A percentile compares a stretch with the other conserved stretches of the same genome.
These are phyloP conservation scores for Entomophthora muscae DNA, from an alignment of 371 early-diverging fungal genomes.

Conservation along the genomic window DNA sequence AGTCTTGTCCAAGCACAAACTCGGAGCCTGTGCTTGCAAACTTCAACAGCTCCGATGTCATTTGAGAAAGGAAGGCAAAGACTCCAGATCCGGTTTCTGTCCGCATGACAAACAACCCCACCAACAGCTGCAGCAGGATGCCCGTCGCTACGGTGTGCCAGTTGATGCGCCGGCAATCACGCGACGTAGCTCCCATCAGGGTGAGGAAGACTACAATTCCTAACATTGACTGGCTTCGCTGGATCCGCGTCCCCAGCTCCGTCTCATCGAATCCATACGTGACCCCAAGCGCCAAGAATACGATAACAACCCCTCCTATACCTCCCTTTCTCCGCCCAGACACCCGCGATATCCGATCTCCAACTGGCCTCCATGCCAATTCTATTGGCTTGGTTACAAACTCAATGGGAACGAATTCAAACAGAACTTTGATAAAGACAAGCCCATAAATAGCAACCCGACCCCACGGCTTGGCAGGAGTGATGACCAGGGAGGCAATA, in stretches of 20 bases:
- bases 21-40: slow-evolving; percentile 42
- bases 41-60: slow-evolving; percentile 41
- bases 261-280: slow-evolving; percentile 35
- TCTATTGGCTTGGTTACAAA: slow-evolving; percentile 22
- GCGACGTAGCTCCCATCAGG: slow-evolving; percentile 33
- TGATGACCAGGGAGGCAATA: too few relatives aligned
- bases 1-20: slow-evolving; percentile 48
- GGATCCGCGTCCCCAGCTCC: slow-evolving; percentile 31
- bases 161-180: slow-evolving; percentile 40
- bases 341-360: slow-evolving; percentile 9
- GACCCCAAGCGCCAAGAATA: slow-evolving; percentile 28
- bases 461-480: slow-evolving; percentile 22
- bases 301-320: slow-evolving; percentile 8
- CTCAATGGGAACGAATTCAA: slow-evolving; percentile 26
- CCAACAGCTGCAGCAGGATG: slow-evolving; percentile 51
- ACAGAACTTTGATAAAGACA: slow-evolving; percentile 30
- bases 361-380: slow-evolving; percentile 14
- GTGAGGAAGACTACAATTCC: slow-evolving; percentile 47
- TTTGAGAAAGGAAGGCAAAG: slow-evolving; percentile 50
- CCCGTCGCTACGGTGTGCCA: too few relatives aligned
- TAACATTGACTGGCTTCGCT: slow-evolving; percentile 52
- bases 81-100: slow-evolving; percentile 53
- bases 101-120: slow-evolving; percentile 65
- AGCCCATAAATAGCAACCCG: slow-evolving; percentile 33
- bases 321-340: too few relatives aligned